Percentiles rank a stretch among this genome's conserved stretches.
Conservation (phyloP, 2,329 filamentous ascomycete genomes). For the Trichoderma lentiforme region DNA sequence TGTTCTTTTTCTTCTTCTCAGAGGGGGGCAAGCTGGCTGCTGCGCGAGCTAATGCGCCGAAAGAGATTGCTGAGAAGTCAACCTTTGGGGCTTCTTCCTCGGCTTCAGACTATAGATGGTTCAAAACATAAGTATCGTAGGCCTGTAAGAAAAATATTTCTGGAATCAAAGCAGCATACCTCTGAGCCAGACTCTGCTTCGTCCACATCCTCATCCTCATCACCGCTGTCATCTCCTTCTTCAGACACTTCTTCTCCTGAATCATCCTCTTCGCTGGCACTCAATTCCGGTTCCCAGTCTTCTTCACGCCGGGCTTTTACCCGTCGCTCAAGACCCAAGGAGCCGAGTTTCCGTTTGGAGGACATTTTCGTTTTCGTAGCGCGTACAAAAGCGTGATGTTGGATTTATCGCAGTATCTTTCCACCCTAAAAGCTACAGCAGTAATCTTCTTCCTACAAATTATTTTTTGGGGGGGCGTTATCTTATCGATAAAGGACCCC, state of each 20-base stretch:
- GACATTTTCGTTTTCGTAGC: neutral
- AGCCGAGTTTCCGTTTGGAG: slow-evolving; percentile 39
- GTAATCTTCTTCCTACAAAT: neutral
- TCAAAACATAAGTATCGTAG: neutral
- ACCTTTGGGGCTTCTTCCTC: slow-evolving; percentile 35
- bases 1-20: slow-evolving; percentile 29
- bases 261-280: slow-evolving; percentile 32
- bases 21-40: slow-evolving; percentile 61
- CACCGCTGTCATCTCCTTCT: slow-evolving; percentile 31
- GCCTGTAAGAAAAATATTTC: neutral
- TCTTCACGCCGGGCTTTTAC: slow-evolving; percentile 45
- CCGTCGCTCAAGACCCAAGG: slow-evolving; percentile 38
- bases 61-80: slow-evolving; percentile 65
- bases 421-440: neutral
- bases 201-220: slow-evolving; percentile 30
- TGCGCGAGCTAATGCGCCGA: slow-evolving; percentile 85
- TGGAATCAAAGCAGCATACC: slow-evolving; percentile 20
- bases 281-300: slow-evolving; percentile 38
- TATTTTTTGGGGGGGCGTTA: neutral
- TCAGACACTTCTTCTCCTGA: slow-evolving; percentile 29
- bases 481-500: neutral
- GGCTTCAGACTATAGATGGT: slow-evolving; percentile 25
- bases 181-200: slow-evolving; percentile 26
- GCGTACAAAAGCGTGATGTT: neutral
- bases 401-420: neutral